Conservation (phyloP, 345 rosid species). For the Citrus mangshanensis region DNA sequence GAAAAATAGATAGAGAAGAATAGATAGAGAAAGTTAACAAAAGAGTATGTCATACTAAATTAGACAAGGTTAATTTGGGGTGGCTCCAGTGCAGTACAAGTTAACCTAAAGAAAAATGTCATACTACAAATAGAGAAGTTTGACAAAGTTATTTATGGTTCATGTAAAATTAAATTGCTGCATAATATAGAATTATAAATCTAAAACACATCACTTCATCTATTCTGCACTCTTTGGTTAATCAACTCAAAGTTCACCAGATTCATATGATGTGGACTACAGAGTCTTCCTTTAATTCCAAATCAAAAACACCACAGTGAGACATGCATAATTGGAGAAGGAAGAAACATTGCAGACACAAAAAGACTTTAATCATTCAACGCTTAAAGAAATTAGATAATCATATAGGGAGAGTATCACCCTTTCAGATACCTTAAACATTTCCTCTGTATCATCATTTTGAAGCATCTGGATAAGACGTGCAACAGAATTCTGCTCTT, state of each 20-base stretch:
- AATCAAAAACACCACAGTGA: neutral
- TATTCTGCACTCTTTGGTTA: neutral
- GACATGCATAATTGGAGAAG: neutral
- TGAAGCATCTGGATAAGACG: slow-evolving; percentile 90
- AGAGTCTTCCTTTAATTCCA: neutral
- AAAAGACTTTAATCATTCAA: neutral
- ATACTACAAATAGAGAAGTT: neutral
- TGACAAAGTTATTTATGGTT: neutral
- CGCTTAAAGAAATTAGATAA: neutral
- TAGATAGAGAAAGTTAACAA: neutral
- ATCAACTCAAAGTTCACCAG: neutral
- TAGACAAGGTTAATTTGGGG: neutral
- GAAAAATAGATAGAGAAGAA: neutral
- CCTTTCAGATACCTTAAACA: slow-evolving; percentile 74
- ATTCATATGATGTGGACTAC: neutral
- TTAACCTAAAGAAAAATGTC: neutral
- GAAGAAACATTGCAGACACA: neutral
- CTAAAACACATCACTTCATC: neutral
- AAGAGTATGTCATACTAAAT: neutral
- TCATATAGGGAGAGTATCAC: neutral
- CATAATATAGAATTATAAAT: neutral
- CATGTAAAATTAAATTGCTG: neutral
- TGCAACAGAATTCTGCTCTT: slow-evolving; percentile 96
- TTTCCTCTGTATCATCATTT: slow-evolving; percentile 88
- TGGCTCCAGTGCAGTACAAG: neutral